These are phyloP conservation scores for Roridomyces roridus DNA, from an alignment of 768 basidiomycete species.

Conservation along the genomic window DNA sequence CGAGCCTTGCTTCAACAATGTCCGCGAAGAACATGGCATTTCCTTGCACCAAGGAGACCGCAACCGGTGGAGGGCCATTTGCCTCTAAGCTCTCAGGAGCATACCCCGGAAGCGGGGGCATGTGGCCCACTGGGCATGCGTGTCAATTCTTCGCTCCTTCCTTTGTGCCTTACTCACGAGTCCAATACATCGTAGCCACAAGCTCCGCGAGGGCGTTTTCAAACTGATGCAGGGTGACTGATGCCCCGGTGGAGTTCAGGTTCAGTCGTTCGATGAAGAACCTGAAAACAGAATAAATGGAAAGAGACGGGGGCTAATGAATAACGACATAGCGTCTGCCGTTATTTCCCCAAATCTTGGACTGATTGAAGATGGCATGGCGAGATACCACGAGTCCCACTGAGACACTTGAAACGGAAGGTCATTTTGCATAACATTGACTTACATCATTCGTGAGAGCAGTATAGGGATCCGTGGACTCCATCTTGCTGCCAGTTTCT, in stretches of 20 bases:
- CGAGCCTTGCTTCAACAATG: not conserved
- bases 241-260: no score
- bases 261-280: not conserved
- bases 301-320: no score
- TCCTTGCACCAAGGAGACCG: not conserved
- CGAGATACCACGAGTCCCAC: not conserved
- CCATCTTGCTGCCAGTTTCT: not conserved
- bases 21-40: not conserved
- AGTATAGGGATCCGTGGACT: no score
- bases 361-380: not conserved
- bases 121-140: not conserved
- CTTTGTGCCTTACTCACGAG: not conserved
- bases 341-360: not conserved
- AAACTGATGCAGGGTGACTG: no score
- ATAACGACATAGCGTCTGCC: no score
- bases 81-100: not conserved
- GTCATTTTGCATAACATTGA: no score
- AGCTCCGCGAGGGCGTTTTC: not conserved
- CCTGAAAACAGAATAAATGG: no score
- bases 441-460: no score
- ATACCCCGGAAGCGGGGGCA: not conserved
- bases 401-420: no score
- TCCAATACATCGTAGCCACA: not conserved
- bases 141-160: not conserved
- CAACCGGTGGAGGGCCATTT: not conserved